Percentiles rank a stretch among this genome's conserved stretches.
Evolutionary conservation across 1,284 basidiomycete genomes (phyloP).

Genomic region (Chondrostereum purpureum): DNA sequence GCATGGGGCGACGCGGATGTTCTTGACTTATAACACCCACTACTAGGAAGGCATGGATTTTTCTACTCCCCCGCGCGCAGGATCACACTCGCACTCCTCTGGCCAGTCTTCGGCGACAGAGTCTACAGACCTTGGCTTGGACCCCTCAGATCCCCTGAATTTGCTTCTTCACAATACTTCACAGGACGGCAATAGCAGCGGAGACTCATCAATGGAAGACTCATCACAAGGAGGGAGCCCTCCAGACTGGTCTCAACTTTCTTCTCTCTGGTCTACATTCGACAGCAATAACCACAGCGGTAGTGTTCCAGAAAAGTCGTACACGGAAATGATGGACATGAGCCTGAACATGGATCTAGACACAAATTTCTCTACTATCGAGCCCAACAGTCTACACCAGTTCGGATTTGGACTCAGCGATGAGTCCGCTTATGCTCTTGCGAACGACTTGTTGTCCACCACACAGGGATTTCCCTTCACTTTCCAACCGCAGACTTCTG

Average conservation of each 20-base stretch:
- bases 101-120: no score
- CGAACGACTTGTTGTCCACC: slow-evolving; percentile 25
- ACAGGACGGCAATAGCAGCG: slow-evolving; percentile 14
- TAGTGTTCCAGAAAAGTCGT: slow-evolving; percentile 19
- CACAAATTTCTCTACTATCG: slow-evolving; percentile 55
- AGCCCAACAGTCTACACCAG: slow-evolving; percentile 53
- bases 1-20: no score
- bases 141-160: slow-evolving; percentile 48
- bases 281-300: no score
- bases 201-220: slow-evolving; percentile 27
- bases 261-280: slow-evolving; percentile 33
- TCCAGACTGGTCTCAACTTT: slow-evolving; percentile 48
- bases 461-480: slow-evolving; percentile 35
- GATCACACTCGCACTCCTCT: no score
- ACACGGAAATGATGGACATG: slow-evolving; percentile 41
- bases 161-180: slow-evolving; percentile 41
- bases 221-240: slow-evolving; percentile 24
- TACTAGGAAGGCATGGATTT: no score
- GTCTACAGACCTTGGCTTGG: slow-evolving; percentile 38
- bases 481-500: slow-evolving; percentile 29
- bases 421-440: slow-evolving; percentile 17
- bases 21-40: no score
- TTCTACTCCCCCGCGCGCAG: no score
- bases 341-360: slow-evolving; percentile 29
- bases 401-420: slow-evolving; percentile 16